phyloP scores from a whole-genome alignment of 441 rosid genomes.

The Daphne laureola region DNA sequence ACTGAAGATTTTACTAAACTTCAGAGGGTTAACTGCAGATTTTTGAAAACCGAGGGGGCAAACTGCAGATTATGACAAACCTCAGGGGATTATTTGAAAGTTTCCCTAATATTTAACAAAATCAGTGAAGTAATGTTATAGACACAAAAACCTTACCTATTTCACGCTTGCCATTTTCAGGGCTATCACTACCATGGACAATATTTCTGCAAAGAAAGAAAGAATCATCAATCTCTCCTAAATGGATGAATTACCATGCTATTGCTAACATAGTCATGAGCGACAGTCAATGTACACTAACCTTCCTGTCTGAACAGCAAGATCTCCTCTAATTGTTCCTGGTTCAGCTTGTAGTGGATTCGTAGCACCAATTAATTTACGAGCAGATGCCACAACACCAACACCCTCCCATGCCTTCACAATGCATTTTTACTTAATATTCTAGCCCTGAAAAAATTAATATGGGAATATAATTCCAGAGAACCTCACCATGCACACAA shows the following conservation, averaged over 20 bases:
- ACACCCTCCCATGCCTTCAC: slow-evolving; percentile 91
- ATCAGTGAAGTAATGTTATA: no score
- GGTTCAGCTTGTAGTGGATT: slow-evolving; percentile 97
- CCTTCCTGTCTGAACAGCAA: slow-evolving; percentile 98
- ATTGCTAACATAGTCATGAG: background rate
- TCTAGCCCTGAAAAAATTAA: background rate
- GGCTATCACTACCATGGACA: slow-evolving; percentile 94
- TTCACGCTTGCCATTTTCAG: slow-evolving; percentile 90
- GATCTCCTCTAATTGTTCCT: slow-evolving; percentile 94
- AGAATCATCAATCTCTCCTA: slow-evolving; percentile 10
- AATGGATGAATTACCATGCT: slow-evolving; percentile 1
- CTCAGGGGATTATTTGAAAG: no score
- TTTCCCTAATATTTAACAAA: no score
- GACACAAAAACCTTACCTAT: slow-evolving; percentile 36
- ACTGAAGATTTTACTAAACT: no score
- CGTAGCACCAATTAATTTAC: slow-evolving; percentile 83
- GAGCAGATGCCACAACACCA: slow-evolving; percentile 89
- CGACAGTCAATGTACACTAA: slow-evolving; percentile 19
- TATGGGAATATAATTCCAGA: background rate
- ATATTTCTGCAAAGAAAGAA: slow-evolving; percentile 56
- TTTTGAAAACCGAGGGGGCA: no score
- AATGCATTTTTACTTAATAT: slow-evolving; percentile 10
- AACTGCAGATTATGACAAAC: no score
- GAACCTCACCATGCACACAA: slow-evolving; percentile 77
- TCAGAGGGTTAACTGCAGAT: no score